Base-by-base conservation (phyloP, 2,329 filamentous ascomycete genomes). In the Polytolypa hystricis region DNA sequence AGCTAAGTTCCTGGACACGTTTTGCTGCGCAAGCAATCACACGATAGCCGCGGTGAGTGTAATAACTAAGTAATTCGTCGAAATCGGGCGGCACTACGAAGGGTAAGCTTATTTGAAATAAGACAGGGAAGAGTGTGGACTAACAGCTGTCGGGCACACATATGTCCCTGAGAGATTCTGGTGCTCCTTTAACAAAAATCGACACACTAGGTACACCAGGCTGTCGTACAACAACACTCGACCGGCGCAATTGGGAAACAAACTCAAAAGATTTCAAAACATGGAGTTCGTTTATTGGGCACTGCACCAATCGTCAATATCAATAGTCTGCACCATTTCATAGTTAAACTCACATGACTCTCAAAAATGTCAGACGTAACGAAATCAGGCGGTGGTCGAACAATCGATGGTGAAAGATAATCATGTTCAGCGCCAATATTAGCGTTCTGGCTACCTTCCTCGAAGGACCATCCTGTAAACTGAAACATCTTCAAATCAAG, bases 401-500 rank as follows among this genome's bases (percentile, higher is more conserved):
- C 89, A 42, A 95, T 77, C 2, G 91, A 89, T n/a, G 89, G 91
- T 1, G 53, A 54, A 30, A 62, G 58, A 4, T 81, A 79, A 25
- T 95, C 79, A 40, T 87, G 81, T 31, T 89, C 84, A 14, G 84
- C 79, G 33, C 82, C 77, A 28, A 69, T 70, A 35, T 74, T 74
- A 16, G 69, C 61, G 35, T 71, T 71, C 47, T 87, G 79, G 30
- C 78, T 78, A 2, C 86, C 85, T 64, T 98, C 91, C 55, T 94
- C 83, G 48, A 84, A 98, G 3, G 76, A 74, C 91, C 91, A 98
- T 4, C 74, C 73, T 0, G 91, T 96, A 48, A 94, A 98, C 46
- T 94, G 81, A 55, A 98, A 98, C 91, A 98, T 98, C 56, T 96
- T 96, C 39, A 95, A 70, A 56, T 98, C 91, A 2, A 98, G 68